Base-by-base conservation (phyloP, 495 filamentous ascomycete genomes). In the Lophiostoma macrostomum region DNA sequence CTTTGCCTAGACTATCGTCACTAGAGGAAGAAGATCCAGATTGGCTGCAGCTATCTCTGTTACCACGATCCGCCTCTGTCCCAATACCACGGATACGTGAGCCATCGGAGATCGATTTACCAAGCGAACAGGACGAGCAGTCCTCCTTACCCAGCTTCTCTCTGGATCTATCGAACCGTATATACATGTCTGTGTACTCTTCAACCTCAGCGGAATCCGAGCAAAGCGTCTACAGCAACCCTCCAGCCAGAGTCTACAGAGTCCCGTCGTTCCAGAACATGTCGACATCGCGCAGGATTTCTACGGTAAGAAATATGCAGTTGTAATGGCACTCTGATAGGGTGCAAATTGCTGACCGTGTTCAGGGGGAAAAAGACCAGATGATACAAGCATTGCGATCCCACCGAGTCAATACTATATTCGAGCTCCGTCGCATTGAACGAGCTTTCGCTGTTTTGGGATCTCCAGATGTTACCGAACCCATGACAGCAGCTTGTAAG, bases 371-470 rank as follows among this genome's bases (percentile, higher is more conserved):
- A 50, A 72, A 77, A 49, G 72, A 71, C 14, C 73, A 75, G 49
- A 66, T 80, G 50, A 65, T 80, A 27, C 63, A 70, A 27, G 71
- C 77, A 2, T 73, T 90, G 8, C 74, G 72, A 14, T 80, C 81
- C 6, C 83, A 83, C 52, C 77, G 80, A 7, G 71, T 88, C 64
- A 90, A 87, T 64, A 89, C 86, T 10, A 69, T 90, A 7, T 83
- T 82, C 1, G 86, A 88, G 48, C 74, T 90, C 18, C 81, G 86
- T 59, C 83, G 84, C 6, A 83, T 88, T 61, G 86, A 90, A 67
- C 79, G 80, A 20, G 71, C 80, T 13, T 79, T 85, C 31, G 76
- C 80, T 2, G 63, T 70, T 18, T 70, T 80, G 52, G 73, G 77
- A 32, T 66, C 70, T 29, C 70, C 73, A 10, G 79, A 83, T 44